A percentile compares a stretch with the other conserved stretches of the same genome.
These are phyloP conservation scores for Epichloe gansuensis DNA, from an alignment of 2,329 filamentous ascomycete genomes.

Conservation along the genomic window DNA sequence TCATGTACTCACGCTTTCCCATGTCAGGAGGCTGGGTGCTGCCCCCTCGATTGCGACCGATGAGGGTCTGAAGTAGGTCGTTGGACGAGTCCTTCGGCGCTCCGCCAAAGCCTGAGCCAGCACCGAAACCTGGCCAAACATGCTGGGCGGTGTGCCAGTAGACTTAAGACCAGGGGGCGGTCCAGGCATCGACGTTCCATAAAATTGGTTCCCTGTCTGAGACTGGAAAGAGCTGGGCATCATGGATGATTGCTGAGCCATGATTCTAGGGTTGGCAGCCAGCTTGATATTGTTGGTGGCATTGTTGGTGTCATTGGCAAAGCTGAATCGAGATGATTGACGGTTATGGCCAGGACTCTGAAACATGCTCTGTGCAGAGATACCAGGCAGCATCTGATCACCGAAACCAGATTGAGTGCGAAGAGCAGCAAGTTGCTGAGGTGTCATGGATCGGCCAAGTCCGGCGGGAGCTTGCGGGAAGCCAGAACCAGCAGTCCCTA, in stretches of 20 bases:
- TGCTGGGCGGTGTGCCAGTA: constrained; percentile 82
- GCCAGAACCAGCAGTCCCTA: constrained; percentile 32
- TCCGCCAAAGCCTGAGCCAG: constrained; percentile 50
- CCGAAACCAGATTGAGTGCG: constrained; percentile 48
- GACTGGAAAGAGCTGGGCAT: constrained; percentile 55
- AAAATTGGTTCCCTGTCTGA: constrained; percentile 57
- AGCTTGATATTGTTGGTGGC: constrained; percentile 52
- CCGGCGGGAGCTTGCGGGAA: constrained; percentile 38
- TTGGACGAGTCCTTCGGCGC: constrained; percentile 56
- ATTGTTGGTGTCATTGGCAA: constrained; percentile 58
- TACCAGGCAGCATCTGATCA: constrained; percentile 47
- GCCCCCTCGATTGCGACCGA: constrained; percentile 56
- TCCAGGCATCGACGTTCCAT: constrained; percentile 73
- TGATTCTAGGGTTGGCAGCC: constrained; percentile 63
- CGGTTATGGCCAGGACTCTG: constrained; percentile 59
- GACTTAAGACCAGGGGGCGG: constrained; percentile 93
- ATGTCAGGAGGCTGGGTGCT: constrained; percentile 65
- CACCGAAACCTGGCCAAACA: constrained; percentile 83
- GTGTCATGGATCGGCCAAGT: constrained; percentile 59
- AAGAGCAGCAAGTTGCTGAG: constrained; percentile 58
- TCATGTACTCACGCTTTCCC: constrained; percentile 97
- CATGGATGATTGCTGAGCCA: constrained; percentile 80
- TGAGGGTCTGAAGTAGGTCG: constrained; percentile 63
- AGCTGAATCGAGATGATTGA: constrained; percentile 78
- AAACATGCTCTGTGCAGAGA: constrained; percentile 37